Percentiles rank a stretch among this genome's conserved stretches.
These are phyloP conservation scores for Chlamydomonas asymmetrica DNA, from an alignment of 139 green algal genomes.

Conservation along the genomic window DNA sequence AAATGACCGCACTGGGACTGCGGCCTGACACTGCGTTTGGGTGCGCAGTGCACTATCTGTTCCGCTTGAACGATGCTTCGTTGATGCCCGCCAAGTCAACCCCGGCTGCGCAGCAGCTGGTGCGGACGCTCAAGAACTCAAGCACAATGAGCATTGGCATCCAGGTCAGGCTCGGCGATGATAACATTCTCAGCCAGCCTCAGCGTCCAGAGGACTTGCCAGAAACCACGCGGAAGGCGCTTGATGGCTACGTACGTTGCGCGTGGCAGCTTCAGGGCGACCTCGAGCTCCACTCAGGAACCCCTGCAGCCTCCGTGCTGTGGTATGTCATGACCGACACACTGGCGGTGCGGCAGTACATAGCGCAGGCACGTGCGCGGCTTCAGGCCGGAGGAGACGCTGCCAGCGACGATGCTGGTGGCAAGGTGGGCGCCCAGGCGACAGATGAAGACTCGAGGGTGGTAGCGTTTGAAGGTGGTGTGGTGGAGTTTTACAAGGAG, in stretches of 20 bases:
- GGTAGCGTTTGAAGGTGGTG: too few relatives aligned
- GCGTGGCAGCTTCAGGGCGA: background rate
- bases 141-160: slow-evolving; percentile 16
- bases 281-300: too few relatives aligned
- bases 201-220: background rate
- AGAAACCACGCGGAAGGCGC: background rate
- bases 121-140: too few relatives aligned
- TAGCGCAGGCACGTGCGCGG: too few relatives aligned
- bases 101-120: too few relatives aligned
- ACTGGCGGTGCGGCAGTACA: background rate
- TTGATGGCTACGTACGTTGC: slow-evolving; percentile 1
- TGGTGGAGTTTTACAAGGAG: slow-evolving; percentile 6
- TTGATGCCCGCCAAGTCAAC: background rate
- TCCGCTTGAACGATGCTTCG: background rate
- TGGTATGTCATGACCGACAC: slow-evolving; percentile 23
- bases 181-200: background rate
- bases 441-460: too few relatives aligned
- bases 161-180: slow-evolving; percentile 14
- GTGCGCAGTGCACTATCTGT: slow-evolving; percentile 3
- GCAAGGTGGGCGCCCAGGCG: too few relatives aligned
- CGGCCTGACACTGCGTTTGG: slow-evolving; percentile 14
- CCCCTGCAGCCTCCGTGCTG: too few relatives aligned
- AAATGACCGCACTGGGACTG: background rate
- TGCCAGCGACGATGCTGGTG: too few relatives aligned
- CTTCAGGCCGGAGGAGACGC: too few relatives aligned